Percentiles rank a stretch among this genome's conserved stretches.
Conservation (phyloP, 2,329 filamentous ascomycete genomes). For the Calonectria fujianensis region DNA sequence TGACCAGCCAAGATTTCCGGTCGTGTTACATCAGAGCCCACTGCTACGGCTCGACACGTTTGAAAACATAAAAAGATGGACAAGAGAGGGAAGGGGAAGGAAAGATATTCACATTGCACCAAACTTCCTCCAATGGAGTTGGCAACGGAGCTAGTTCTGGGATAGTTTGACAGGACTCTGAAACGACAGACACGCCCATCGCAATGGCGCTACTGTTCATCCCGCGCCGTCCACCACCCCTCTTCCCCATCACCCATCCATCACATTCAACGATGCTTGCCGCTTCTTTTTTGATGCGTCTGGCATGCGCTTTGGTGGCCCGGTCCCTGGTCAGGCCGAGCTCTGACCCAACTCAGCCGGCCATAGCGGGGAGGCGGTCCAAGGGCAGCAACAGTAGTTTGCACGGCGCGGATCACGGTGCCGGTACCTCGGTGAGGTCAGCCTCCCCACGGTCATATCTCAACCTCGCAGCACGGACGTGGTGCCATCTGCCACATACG, state of each 20-base stretch:
- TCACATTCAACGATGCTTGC: constrained; percentile 1
- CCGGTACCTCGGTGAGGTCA: constrained; percentile 5
- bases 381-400: constrained; percentile 20
- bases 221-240: constrained; percentile 33
- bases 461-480: constrained; percentile 1
- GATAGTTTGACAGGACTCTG: constrained; percentile 40
- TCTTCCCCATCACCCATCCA: constrained; percentile 14
- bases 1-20: background rate
- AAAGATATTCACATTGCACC: background rate
- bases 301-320: constrained; percentile 22
- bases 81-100: background rate
- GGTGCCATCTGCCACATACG: constrained; percentile 19
- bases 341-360: constrained; percentile 20
- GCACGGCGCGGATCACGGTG: constrained; percentile 18
- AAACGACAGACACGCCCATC: constrained; percentile 52
- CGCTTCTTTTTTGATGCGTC: constrained; percentile 16
- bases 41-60: background rate
- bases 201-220: constrained; percentile 44
- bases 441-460: constrained; percentile 25
- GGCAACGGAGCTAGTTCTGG: background rate
- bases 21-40: background rate
- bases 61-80: background rate
- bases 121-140: background rate
- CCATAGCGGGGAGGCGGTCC: constrained; percentile 23
- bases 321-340: constrained; percentile 23